These are phyloP conservation scores for Flaveria trinervia DNA, from an alignment of 129 eudicot genomes.

Conservation along the genomic window DNA sequence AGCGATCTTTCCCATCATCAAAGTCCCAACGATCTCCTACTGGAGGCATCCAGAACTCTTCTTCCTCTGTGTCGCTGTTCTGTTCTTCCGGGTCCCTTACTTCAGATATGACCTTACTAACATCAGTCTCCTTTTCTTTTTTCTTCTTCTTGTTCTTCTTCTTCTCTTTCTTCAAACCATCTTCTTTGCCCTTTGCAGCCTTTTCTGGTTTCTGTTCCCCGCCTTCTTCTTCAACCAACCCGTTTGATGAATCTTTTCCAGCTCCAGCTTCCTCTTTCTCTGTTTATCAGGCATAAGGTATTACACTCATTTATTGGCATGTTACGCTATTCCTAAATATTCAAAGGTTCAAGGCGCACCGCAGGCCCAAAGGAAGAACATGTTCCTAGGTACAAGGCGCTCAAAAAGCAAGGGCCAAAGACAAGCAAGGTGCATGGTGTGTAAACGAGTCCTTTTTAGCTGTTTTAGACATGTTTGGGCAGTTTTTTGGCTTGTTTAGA, in stretches of 20 bases:
- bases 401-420: too few relatives aligned
- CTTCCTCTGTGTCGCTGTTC: slow-evolving; percentile 54
- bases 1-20: slow-evolving; percentile 88
- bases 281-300: slow-evolving; percentile 33
- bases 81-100: slow-evolving; percentile 54
- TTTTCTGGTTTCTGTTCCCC: slow-evolving; percentile 38
- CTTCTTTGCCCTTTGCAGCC: slow-evolving; percentile 38
- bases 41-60: slow-evolving; percentile 92
- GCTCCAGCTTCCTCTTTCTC: slow-evolving; percentile 79
- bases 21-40: slow-evolving; percentile 93
- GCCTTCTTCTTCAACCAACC: slow-evolving; percentile 32
- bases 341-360: too few relatives aligned
- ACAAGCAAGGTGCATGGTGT: too few relatives aligned
- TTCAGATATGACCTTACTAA: slow-evolving; percentile 52
- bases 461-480: too few relatives aligned
- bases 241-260: slow-evolving; percentile 50
- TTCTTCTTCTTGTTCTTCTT: slow-evolving; percentile 36
- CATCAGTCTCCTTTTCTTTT: slow-evolving; percentile 31
- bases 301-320: neutral
- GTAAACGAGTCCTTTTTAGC: too few relatives aligned
- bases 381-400: too few relatives aligned
- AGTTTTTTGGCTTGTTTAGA: too few relatives aligned
- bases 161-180: slow-evolving; percentile 41
- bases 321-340: too few relatives aligned
- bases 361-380: too few relatives aligned